Evolutionary conservation across 345 rosid species (phyloP), one percentile per base, ranked within the genome.

Genomic region (Citrus reticulata): DNA sequence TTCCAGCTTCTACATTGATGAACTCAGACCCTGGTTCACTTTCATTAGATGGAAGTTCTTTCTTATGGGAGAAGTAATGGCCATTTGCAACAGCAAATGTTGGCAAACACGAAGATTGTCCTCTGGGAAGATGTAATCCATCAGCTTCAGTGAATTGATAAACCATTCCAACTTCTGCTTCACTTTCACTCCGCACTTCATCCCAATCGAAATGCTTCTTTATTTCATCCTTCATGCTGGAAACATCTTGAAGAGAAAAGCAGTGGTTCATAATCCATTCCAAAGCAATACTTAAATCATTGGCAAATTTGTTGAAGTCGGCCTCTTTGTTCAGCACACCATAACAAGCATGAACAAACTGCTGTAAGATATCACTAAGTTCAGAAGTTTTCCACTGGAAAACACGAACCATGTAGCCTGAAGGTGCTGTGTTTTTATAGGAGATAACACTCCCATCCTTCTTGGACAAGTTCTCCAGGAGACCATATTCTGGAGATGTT

Each of bases 321-420:
- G 89, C 82, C 86, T 89, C 92, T 79, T 82, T 87, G 60, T 84
- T 89, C 81, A 89, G 80, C 68, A 91, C 83, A 82, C 84, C 95
- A 55, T 90, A 83, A 81, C 98, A 96, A 60, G 87, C 76, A 72
- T 75, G 90, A 70, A 93, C 84, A 90, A 96, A 90, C 46, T 83
- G 80, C 85, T 86, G 91, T 68, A 93, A 66, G 57, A 86, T 86
- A 78, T 72, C 80, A 34, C 79, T 60, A 5, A 93, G 86, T 79
- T 93, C 99, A 76, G 94, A 87, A 70, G 85, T 86, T 88, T 96
- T 93, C 98, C 99, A 92, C 80, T 96, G 98, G 86, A 93, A 87
- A 72, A 89, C 91, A 32, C 94, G 94, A 83, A 89, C 89, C 63
- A 80, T 83, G 87, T 96, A 96, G 29, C 88, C 93, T 49, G 90